These are phyloP conservation scores for Manihot esculenta DNA, from an alignment of 441 rosid genomes.

Conservation along the genomic window DNA sequence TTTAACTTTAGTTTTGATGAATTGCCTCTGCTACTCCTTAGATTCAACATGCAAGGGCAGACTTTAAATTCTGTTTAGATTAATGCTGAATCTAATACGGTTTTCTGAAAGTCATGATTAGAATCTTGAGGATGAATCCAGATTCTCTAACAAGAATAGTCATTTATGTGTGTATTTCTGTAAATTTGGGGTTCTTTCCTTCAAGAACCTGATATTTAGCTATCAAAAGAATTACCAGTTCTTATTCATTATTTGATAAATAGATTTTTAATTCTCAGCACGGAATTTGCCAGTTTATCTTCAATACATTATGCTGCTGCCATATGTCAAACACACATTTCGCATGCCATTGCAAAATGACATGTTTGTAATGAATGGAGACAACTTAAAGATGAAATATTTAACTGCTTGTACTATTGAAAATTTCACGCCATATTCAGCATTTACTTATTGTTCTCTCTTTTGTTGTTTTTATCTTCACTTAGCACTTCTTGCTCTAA, in stretches of 20 bases:
- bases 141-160: not conserved
- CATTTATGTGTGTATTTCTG: not conserved
- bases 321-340: not conserved
- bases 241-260: not conserved
- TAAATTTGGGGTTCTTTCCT: not conserved
- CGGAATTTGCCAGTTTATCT: not conserved
- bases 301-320: not conserved
- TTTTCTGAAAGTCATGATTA: not conserved
- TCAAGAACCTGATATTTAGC: not conserved
- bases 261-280: not conserved
- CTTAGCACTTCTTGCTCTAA: not conserved
- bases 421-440: not conserved
- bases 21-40: not conserved
- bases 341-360: not conserved
- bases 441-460: not conserved
- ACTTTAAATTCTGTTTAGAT: not conserved
- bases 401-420: constrained; percentile 9
- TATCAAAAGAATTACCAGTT: not conserved
- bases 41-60: not conserved
- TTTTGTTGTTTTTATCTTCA: not conserved
- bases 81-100: not conserved
- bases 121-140: not conserved
- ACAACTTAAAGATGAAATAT: not conserved
- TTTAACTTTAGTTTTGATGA: not conserved
- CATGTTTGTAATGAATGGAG: not conserved